A percentile compares a stretch with the other conserved stretches of the same genome.
Conservation (phyloP, 495 filamentous ascomycete species). For the Rhypophila decipiens region DNA sequence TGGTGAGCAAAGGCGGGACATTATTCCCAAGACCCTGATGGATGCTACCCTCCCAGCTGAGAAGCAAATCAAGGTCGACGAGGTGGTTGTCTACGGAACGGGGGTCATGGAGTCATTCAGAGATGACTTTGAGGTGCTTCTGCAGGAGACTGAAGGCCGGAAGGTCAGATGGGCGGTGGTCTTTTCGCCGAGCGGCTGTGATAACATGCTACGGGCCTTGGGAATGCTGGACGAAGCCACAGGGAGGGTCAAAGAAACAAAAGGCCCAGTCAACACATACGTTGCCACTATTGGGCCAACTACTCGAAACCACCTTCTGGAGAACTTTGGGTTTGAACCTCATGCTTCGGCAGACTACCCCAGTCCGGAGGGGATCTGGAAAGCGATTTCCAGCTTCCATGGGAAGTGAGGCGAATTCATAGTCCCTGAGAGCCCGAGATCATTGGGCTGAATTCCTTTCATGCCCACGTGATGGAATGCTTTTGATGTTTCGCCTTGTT, state of each 20-base stretch:
- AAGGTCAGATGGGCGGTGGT: conserved; percentile 73
- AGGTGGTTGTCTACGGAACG: conserved; percentile 81
- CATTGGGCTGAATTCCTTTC: too few species aligned
- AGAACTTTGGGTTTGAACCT: conserved; percentile 61
- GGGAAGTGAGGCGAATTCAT: not conserved
- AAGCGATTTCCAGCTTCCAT: conserved; percentile 54
- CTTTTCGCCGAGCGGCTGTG: conserved; percentile 86
- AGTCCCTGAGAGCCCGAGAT: too few species aligned
- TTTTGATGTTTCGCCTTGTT: too few species aligned
- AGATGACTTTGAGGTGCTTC: conserved; percentile 48
- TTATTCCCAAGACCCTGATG: conserved; percentile 77
- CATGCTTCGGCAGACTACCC: conserved; percentile 80
- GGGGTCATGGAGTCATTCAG: conserved; percentile 70
- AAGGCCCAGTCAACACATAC: conserved; percentile 36
- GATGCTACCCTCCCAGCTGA: conserved; percentile 31
- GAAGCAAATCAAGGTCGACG: conserved; percentile 57
- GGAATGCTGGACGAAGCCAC: conserved; percentile 46
- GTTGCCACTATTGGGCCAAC: conserved; percentile 93
- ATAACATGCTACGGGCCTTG: conserved; percentile 68
- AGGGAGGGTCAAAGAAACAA: conserved; percentile 32
- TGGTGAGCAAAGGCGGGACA: conserved; percentile 77
- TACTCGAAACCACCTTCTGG: conserved; percentile 66
- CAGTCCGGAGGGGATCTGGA: conserved; percentile 74
- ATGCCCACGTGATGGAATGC: too few species aligned
- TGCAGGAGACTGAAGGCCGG: conserved; percentile 32